Evolutionary conservation across 352 stramenopile genomes (phyloP), one percentile per base, ranked within the genome.

Genomic region (Globisporangium solare): DNA sequence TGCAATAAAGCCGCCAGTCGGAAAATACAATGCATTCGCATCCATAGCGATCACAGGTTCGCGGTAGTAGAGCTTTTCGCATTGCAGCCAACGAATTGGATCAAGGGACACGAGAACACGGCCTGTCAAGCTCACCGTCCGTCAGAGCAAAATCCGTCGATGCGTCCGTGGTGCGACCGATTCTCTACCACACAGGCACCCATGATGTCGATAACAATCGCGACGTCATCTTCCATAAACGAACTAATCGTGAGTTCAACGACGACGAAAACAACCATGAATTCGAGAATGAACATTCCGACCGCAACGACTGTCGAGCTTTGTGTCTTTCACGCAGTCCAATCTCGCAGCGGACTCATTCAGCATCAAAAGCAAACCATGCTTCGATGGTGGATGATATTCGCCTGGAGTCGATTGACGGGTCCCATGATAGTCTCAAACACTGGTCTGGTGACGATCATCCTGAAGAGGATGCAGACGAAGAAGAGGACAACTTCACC

Each of bases 201-300:
- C 21, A 45, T 31, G 21, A 32, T 32, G 43, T 15, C 17, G 40
- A 40, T 21, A 37, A 47, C 48, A 35, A 47, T 22, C 37, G 45
- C 39, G n/a, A 43, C 15, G 39, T 37, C 21, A 24, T 56, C 27
- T 56, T 62, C 41, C 51, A 56, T 47, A 48, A 24, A 24, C 58
- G 46, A 7, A 32, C 22, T 10, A 17, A 47, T n/a, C 7, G 12
- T 6, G 20, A n/a, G 14, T 17, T 15, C 12, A 39, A 58, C 6
- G 43, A 51, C 1, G 35, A 43, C n/a, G 35, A 41, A 15, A 63
- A 63, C 32, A 63, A 63, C 39, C 32, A n/a, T 17, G 49, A 58
- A 49, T 46, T 50, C 15, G 48, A 51, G 4, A 20, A 31, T 40
- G 7, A 52, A 40, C 37, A 40, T 39, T 24, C 20, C 7, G 27